These are phyloP conservation scores for Kazachstania taianensis DNA, from an alignment of 805 yeast genomes.

Conservation along the genomic window DNA sequence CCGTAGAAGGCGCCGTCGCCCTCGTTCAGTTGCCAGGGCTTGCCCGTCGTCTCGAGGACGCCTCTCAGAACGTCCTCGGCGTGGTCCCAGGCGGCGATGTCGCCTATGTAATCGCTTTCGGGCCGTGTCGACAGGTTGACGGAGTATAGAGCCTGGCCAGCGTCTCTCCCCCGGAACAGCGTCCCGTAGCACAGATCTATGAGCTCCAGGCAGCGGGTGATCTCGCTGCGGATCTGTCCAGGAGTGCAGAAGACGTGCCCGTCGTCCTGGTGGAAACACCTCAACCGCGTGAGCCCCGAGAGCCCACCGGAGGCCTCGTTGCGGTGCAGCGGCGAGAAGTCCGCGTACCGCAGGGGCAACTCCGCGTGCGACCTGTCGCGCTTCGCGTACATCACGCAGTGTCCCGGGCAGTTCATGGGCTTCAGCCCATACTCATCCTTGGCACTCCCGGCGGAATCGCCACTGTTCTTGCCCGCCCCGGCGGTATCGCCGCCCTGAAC, in stretches of 20 bases:
- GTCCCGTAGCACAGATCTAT: constrained; percentile 64
- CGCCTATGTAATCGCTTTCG: constrained; percentile 64
- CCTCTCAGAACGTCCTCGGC: constrained; percentile 63
- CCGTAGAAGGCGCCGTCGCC: constrained; percentile 98
- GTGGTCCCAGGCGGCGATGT: constrained; percentile 60
- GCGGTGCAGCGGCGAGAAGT: constrained; percentile 85
- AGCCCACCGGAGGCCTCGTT: constrained; percentile 93
- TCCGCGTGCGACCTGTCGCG: constrained; percentile 77
- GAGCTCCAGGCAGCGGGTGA: constrained; percentile 57
- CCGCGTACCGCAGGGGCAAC: constrained; percentile 75
- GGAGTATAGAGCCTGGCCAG: constrained; percentile 38
- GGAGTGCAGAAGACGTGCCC: constrained; percentile 89
- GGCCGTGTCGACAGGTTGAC: constrained; percentile 83
- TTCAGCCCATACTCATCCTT: constrained; percentile 65
- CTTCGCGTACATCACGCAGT: constrained; percentile 70
- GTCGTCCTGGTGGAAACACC: constrained; percentile 96
- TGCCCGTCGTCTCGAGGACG: constrained; percentile 47
- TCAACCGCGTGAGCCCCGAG: constrained; percentile 83
- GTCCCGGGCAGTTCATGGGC: constrained; percentile 96
- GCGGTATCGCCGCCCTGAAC: constrained; percentile 49
- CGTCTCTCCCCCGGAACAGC: constrained; percentile 32
- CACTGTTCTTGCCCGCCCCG: no score
- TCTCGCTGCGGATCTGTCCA: constrained; percentile 68
- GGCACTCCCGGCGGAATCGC: no score
- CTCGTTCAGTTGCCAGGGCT: constrained; percentile 60